Conservation (phyloP, 371 early-diverging fungal genomes). For the Lichtheimia ramosa region DNA sequence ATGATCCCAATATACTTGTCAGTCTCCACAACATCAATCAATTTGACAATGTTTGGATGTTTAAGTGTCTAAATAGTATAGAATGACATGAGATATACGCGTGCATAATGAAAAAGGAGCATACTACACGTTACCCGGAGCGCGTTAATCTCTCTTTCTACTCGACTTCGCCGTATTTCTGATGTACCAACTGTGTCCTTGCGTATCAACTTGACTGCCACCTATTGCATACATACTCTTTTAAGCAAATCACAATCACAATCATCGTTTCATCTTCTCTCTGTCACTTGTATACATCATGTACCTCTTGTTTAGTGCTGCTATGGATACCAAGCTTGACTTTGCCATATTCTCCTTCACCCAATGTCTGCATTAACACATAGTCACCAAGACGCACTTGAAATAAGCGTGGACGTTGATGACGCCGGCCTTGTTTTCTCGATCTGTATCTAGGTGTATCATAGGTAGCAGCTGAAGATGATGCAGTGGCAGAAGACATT, state of each 20-base stretch:
- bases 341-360: conserved; percentile 98
- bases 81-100: conserved; percentile 1
- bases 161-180: conserved; percentile 55
- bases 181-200: conserved; percentile 53
- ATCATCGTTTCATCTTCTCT: not conserved
- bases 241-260: too few species aligned
- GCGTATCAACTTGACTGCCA: conserved; percentile 70
- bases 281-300: conserved; percentile 6
- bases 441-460: too few species aligned
- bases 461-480: not conserved
- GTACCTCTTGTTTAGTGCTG: conserved; percentile 88
- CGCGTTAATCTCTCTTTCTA: conserved; percentile 75
- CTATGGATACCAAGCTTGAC: conserved; percentile 95
- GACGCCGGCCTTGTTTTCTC: conserved; percentile 1
- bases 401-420: not conserved
- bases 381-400: conserved; percentile 84
- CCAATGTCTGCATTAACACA: conserved; percentile 86
- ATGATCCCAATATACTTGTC: conserved; percentile 68
- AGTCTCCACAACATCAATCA: conserved; percentile 78
- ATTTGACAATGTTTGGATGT: conserved; percentile 71
- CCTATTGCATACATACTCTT: conserved; percentile 24
- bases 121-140: conserved; percentile 44
- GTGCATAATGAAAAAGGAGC: not conserved
- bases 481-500: not conserved
- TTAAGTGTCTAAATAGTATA: conserved; percentile 58